Percentiles rank a stretch among this genome's conserved stretches.
These are phyloP conservation scores for Kwoniella europaea DNA, from an alignment of 768 basidiomycete species.

Conservation along the genomic window DNA sequence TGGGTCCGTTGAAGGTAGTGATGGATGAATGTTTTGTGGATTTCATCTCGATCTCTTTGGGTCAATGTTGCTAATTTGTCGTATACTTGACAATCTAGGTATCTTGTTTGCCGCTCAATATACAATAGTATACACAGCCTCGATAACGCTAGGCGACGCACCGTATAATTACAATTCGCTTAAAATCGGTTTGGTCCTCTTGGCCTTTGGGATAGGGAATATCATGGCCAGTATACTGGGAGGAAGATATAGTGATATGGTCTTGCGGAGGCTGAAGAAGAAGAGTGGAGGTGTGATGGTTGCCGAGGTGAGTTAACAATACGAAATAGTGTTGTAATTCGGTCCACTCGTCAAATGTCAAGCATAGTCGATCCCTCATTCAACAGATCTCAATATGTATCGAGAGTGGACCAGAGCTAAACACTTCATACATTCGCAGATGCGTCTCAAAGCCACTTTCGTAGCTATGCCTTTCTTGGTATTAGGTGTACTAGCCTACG, in stretches of 20 bases:
- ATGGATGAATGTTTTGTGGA: no score
- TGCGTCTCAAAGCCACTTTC: constrained; percentile 72
- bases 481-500: constrained; percentile 69
- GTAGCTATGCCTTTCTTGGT: constrained; percentile 67
- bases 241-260: constrained; percentile 67
- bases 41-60: no score
- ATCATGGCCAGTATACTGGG: constrained; percentile 66
- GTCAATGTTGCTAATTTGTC: neutral
- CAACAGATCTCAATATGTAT: no score
- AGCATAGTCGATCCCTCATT: no score
- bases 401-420: no score
- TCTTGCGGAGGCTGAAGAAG: constrained; percentile 61
- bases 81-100: constrained; percentile 60
- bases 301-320: constrained; percentile 66
- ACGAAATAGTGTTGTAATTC: no score
- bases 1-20: no score
- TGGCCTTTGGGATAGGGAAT: constrained; percentile 71
- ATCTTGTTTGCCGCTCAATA: constrained; percentile 74
- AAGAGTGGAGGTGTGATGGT: constrained; percentile 63
- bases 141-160: constrained; percentile 67
- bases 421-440: constrained; percentile 60
- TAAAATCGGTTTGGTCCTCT: constrained; percentile 74
- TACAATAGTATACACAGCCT: constrained; percentile 73
- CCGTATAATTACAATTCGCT: constrained; percentile 73
- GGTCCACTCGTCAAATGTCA: no score